Percentiles rank a stretch among this genome's conserved stretches.
Conservation (phyloP, 345 rosid species). For the Lepidium sativum region DNA sequence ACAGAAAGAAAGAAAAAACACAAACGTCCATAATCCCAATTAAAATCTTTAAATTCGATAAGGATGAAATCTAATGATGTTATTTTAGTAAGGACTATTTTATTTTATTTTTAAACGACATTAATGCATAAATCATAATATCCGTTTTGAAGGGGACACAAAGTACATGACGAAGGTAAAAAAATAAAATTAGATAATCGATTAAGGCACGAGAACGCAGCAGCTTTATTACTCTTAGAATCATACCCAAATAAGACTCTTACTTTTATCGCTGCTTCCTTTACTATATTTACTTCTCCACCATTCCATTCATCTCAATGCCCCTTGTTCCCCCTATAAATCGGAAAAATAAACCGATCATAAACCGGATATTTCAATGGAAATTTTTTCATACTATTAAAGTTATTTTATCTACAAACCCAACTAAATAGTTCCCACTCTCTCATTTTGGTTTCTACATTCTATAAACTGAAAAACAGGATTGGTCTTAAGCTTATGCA, state of each 20-base stretch:
- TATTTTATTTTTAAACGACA: too few species aligned
- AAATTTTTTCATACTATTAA: neutral
- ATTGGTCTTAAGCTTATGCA: neutral
- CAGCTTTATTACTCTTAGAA: conserved; percentile 15
- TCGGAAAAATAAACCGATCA: neutral
- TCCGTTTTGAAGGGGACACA: neutral
- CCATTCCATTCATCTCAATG: conserved; percentile 4
- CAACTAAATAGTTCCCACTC: neutral
- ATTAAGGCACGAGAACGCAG: neutral
- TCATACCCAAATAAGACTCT: neutral
- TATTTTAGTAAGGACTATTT: too few species aligned
- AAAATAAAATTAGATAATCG: neutral
- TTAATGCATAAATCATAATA: too few species aligned
- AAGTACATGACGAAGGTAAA: neutral
- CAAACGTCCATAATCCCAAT: too few species aligned
- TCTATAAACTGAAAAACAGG: neutral
- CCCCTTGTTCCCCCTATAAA: neutral
- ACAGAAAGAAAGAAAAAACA: too few species aligned
- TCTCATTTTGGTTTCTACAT: neutral
- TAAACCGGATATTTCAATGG: neutral
- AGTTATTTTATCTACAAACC: neutral
- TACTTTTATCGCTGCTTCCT: conserved; percentile 12
- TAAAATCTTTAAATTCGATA: too few species aligned
- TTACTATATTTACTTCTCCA: conserved; percentile 13
- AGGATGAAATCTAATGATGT: too few species aligned